Evolutionary conservation across 2,329 filamentous ascomycete species (phyloP).

Genomic region (Neofusicoccum parvum): DNA sequence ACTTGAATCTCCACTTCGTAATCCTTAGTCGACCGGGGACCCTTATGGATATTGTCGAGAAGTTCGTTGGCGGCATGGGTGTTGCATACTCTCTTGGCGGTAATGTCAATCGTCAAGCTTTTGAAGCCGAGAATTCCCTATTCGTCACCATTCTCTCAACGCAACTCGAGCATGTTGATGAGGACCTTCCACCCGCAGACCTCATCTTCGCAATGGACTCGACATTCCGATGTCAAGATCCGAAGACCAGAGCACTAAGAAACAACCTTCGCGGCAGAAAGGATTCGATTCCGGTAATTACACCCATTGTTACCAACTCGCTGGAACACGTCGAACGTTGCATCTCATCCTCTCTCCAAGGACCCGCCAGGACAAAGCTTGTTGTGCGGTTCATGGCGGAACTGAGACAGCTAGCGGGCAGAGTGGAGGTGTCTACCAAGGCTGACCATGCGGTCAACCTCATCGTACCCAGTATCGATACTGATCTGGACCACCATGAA

Average conservation of each 20-base stretch:
- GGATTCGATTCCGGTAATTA: constrained; percentile 35
- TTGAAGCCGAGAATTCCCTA: neutral
- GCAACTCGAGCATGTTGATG: constrained; percentile 20
- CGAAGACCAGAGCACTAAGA: neutral
- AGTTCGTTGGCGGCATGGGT: constrained; percentile 31
- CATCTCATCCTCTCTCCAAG: constrained; percentile 25
- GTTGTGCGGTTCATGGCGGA: constrained; percentile 41
- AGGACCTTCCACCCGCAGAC: constrained; percentile 32
- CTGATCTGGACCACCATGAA: constrained; percentile 18
- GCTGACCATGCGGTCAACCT: constrained; percentile 30
- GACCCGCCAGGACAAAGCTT: constrained; percentile 32
- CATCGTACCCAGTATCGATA: constrained; percentile 31
- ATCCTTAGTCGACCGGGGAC: constrained; percentile 33
- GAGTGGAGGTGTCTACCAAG: constrained; percentile 32
- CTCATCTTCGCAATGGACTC: constrained; percentile 47
- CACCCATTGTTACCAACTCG: constrained; percentile 44
- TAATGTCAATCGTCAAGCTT: neutral
- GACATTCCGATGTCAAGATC: constrained; percentile 22
- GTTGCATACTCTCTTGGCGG: constrained; percentile 23
- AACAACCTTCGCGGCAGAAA: neutral
- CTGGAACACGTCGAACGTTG: constrained; percentile 49
- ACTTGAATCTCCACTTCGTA: constrained; percentile 30
- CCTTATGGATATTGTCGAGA: constrained; percentile 35
- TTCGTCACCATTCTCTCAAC: constrained; percentile 22
- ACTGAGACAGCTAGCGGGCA: constrained; percentile 37